Evolutionary conservation across 345 rosid species (phyloP).

Genomic region (Salix koriyanagi): DNA sequence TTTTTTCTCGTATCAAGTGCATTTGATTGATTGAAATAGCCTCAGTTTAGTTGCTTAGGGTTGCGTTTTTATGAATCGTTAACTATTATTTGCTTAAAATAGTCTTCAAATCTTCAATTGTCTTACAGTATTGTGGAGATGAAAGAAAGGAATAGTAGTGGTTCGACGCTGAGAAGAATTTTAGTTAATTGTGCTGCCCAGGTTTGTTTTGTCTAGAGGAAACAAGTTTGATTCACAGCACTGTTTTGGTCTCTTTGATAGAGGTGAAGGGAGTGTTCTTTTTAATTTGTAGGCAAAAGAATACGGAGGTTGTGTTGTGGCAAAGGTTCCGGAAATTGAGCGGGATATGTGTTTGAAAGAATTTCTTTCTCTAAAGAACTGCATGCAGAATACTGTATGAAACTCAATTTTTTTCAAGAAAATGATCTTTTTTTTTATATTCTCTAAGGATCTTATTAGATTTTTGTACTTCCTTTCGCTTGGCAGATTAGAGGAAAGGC

Average conservation of each 20-base stretch:
- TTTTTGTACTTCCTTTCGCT: slow-evolving; percentile 17
- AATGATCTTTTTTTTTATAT: neutral
- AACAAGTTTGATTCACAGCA: too few relatives aligned
- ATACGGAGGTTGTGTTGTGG: slow-evolving; percentile 84
- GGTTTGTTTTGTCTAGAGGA: slow-evolving; percentile 37
- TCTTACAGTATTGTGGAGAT: slow-evolving; percentile 44
- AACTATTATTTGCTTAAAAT: too few relatives aligned
- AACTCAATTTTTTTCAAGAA: neutral
- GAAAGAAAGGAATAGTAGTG: slow-evolving; percentile 73
- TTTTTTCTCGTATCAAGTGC: too few relatives aligned
- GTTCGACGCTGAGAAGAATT: slow-evolving; percentile 60
- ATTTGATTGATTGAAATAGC: too few relatives aligned
- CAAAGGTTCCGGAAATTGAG: slow-evolving; percentile 82
- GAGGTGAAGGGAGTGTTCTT: neutral
- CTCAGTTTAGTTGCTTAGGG: neutral
- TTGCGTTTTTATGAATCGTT: neutral
- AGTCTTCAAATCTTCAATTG: too few relatives aligned
- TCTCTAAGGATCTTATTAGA: slow-evolving; percentile 7
- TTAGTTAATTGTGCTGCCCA: slow-evolving; percentile 72
- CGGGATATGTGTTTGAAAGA: slow-evolving; percentile 82
- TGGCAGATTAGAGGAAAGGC: slow-evolving; percentile 54
- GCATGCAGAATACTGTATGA: slow-evolving; percentile 89
- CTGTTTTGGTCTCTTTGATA: neutral
- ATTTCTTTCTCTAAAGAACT: slow-evolving; percentile 68
- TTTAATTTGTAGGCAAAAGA: slow-evolving; percentile 58